Percentiles rank a stretch among this genome's conserved stretches.
These are phyloP conservation scores for Ophiocordyceps camponoti-floridani DNA, from an alignment of 2,329 filamentous ascomycete species.

Conservation along the genomic window DNA sequence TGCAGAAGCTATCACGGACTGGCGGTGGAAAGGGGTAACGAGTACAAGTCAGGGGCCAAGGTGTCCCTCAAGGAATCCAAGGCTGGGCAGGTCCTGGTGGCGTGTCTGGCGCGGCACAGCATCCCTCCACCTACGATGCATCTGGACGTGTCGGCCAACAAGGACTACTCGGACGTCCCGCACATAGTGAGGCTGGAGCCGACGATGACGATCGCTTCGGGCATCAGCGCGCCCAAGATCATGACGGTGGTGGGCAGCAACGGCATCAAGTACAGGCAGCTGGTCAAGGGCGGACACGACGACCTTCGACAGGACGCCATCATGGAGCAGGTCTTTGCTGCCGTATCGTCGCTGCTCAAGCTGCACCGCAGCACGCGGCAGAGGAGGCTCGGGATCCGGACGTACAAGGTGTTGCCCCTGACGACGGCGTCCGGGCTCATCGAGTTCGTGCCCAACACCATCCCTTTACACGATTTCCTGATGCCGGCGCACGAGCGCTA, in stretches of 20 bases:
- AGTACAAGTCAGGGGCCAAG: constrained; percentile 50
- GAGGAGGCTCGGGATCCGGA: constrained; percentile 75
- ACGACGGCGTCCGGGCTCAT: constrained; percentile 78
- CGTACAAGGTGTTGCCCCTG: constrained; percentile 90
- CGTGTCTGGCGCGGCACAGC: constrained; percentile 41
- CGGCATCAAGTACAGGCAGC: constrained; percentile 66
- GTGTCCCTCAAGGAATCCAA: constrained; percentile 44
- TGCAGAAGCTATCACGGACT: constrained; percentile 49
- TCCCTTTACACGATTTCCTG: constrained; percentile 80
- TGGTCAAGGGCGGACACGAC: constrained; percentile 91
- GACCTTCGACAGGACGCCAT: constrained; percentile 92
- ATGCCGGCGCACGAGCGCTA: constrained; percentile 81
- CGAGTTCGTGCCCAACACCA: constrained; percentile 89
- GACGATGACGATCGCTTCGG: constrained; percentile 70
- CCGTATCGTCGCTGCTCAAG: constrained; percentile 78
- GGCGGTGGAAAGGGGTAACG: constrained; percentile 45
- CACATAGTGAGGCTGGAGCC: constrained; percentile 54
- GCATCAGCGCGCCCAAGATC: constrained; percentile 86
- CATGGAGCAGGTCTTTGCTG: constrained; percentile 98
- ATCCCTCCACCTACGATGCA: constrained; percentile 85
- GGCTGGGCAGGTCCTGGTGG: constrained; percentile 44
- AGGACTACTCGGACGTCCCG: constrained; percentile 62
- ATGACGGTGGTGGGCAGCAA: constrained; percentile 66
- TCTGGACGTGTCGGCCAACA: constrained; percentile 53
- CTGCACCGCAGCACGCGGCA: constrained; percentile 76